Base-by-base conservation (phyloP, 768 basidiomycete species). In the Guyanaporus albipodus region DNA sequence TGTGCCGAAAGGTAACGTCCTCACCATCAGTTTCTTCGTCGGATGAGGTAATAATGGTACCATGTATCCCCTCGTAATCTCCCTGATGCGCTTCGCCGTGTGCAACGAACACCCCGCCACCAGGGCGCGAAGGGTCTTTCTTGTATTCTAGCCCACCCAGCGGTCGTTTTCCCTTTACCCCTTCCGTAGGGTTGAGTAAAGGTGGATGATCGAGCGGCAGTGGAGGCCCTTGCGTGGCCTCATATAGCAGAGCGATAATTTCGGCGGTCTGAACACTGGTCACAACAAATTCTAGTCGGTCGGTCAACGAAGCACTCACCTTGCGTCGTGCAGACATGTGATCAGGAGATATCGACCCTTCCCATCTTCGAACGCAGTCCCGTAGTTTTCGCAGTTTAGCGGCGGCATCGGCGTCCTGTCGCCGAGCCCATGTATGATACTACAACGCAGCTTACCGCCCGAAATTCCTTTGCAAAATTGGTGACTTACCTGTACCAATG, bases 241-340 rank as follows among this genome's bases (percentile, higher is more conserved):
- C 91, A 64, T 91, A 94, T 28, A 96, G 73, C 21, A 97, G 73
- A 6, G 87, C 77, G 55, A 96, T 95, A 46, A 95, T 94, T 68
- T 97, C 93, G 37, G 90, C 82, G 0, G 90, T 91, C 89, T 93
- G 64, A 11, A 47, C 14, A 34, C 14, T 21, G 11, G n/a, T 42
- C 38, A 49, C 32, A 29, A 44, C n/a, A 15, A n/a, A 46, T 4
- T 12, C 33, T 12, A 24, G 38, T 14, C 32, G 19, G 29, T 21
- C 4, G 44, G 4, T 19, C 28, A 36, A 38, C 21, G 15, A 15
- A 37, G 8, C 36, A 69, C 76, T 55, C 52, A 74, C 91, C 84
- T 95, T 95, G 54, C 92, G 82, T 69, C 92, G 80, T 17, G 88
- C 84, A 33, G 88, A 91, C 91, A 94, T 94, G 68, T 97, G 93